Evolutionary conservation across 192 early-diverging fungal genomes (phyloP), one percentile per base, ranked within the genome.

Genomic region (Backusella psychrophila): DNA sequence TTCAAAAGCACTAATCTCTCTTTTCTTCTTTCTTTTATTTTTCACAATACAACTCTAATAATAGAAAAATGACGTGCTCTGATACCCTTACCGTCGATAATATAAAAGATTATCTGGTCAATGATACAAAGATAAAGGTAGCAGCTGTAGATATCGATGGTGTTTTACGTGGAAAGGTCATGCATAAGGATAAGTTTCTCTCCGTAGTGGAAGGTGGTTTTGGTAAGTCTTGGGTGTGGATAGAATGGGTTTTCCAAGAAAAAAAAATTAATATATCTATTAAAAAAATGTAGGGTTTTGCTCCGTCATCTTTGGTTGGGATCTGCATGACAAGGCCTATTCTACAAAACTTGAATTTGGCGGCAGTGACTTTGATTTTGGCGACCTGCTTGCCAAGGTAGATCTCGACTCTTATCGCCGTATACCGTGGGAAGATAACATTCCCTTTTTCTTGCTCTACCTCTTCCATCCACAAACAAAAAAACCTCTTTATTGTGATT

Each of bases 251-350:
- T 33, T 33, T 33, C 33, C 33, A 33, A 33, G 3, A 33, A 33
- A 33, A n/a, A n/a, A n/a, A n/a, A 31, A 31, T 31, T 31, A 59
- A 59, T 59, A 26, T 12, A 59, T 29, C 14, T 76, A 14, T 31
- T 19, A 42, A 42, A 42, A 12, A 69, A 15, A 66, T 4, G 0
- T 66, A 92, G 91, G 91, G 1, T 94, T 95, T 74, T 94, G 93
- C 76, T 91, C 86, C 17, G 90, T 93, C n/a, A 83, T 93, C 34
- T 93, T 91, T 80, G 88, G 89, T 9, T 95, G 94, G 93, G 94
- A 95, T 75, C 88, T 92, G 78, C 91, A 92, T 72, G 94, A 95
- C 80, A 79, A 86, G 66, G 72, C 84, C 2, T 94, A 93, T 78
- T 69, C 81, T n/a, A 75, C 68, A 1, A 11, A 33, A 2, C 26